Evolutionary conservation across 2,329 filamentous ascomycete species (phyloP), one percentile per base, ranked within the genome.

Genomic region (Nothophaeocryptopus gaeumannii): DNA sequence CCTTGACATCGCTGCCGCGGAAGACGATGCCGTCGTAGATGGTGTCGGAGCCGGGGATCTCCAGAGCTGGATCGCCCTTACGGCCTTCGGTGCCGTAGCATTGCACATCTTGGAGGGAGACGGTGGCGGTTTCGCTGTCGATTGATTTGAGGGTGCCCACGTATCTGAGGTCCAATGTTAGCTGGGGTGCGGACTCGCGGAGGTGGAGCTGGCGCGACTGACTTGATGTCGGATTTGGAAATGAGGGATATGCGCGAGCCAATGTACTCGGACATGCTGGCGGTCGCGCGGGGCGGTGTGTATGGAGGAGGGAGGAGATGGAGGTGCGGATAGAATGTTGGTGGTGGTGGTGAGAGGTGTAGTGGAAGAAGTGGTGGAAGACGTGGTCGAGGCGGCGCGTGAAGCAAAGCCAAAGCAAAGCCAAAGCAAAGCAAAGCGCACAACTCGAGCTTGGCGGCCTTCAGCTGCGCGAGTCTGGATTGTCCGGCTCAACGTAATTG

Each of bases 21-120:
- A 99, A 99, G 58, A 99, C 90, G 67, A 99, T 97, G 75, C 96
- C 97, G 70, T 97, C 93, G 77, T 96, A 99, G 66, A 96, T 81
- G 68, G 88, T 88, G 55, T 93, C 85, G 31, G 89, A 92, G 3
- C 89, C 81, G 33, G 86, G 75, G 51, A 96, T 87, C 73, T 96
- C 91, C 58, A 95, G 88, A 13, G 85, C 81, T 13, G 86, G 85
- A 61, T 85, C 84, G 60, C 79, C 82, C 67, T 85, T 86, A 58
- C 93, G 88, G 49, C 90, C 91, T 75, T 99, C 93, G 29, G 93
- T 96, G 62, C 93, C 93, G 67, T 86, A 95, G 3, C 92, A 97
- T 57, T 85, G 83, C 69, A 99, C 93, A 81, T 96, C 92, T 70
- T 99, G 91, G 58, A 99, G 84, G 36, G 93, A 95, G 66, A 99